Evolutionary conservation across 2,329 filamentous ascomycete genomes (phyloP).

Genomic region (Paraconiothyrium sp.): DNA sequence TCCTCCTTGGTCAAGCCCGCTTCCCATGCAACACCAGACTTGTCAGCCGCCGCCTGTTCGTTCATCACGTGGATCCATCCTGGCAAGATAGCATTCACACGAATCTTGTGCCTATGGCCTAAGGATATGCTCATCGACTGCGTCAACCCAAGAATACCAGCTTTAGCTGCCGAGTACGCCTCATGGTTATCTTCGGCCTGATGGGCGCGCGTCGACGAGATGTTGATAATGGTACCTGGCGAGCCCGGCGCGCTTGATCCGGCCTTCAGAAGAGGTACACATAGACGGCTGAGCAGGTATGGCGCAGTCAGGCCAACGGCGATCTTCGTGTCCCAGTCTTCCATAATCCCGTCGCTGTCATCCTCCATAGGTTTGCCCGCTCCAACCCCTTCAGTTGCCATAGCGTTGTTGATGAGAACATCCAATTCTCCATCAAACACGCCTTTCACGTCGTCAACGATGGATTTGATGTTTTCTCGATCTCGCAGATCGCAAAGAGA

Average conservation of each 20-base stretch:
- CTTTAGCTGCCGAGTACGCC: slow-evolving; percentile 61
- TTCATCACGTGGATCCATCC: slow-evolving; percentile 63
- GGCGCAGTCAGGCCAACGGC: slow-evolving; percentile 47
- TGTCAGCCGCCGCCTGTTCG: slow-evolving; percentile 54
- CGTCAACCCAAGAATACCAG: slow-evolving; percentile 60
- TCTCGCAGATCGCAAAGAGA: slow-evolving; percentile 53
- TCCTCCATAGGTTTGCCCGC: slow-evolving; percentile 42
- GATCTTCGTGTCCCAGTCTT: slow-evolving; percentile 47
- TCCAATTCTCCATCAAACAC: slow-evolving; percentile 48
- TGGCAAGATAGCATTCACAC: slow-evolving; percentile 61
- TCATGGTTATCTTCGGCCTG: slow-evolving; percentile 62
- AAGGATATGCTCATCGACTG: slow-evolving; percentile 61
- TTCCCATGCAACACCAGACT: slow-evolving; percentile 55
- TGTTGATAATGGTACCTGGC: slow-evolving; percentile 54
- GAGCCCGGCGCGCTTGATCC: slow-evolving; percentile 28
- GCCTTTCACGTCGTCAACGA: slow-evolving; percentile 47
- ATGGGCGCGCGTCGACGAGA: slow-evolving; percentile 61
- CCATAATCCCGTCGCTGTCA: slow-evolving; percentile 39
- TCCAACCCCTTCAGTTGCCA: slow-evolving; percentile 40
- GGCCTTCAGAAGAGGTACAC: slow-evolving; percentile 39
- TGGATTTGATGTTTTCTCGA: slow-evolving; percentile 46
- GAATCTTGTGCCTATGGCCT: slow-evolving; percentile 53
- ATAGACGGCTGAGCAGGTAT: slow-evolving; percentile 43
- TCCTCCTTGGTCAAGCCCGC: slow-evolving; percentile 58
- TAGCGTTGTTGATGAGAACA: slow-evolving; percentile 49